Conservation (phyloP, 768 basidiomycete species). For the Coprinopsis strossmayeri region DNA sequence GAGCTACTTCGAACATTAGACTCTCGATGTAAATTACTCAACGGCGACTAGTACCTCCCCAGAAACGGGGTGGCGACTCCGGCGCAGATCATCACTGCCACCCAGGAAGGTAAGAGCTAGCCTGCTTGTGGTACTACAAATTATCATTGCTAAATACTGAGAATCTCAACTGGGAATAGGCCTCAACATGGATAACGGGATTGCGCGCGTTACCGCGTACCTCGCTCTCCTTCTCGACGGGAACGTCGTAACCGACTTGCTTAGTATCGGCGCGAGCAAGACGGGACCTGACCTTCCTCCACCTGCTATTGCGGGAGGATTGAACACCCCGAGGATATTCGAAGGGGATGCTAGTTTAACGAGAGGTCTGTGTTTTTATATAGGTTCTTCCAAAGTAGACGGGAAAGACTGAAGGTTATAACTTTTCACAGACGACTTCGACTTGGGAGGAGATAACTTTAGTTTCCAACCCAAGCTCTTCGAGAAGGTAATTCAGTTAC, state of each 20-base stretch:
- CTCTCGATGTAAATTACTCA: not conserved
- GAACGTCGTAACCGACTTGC: constrained; percentile 11
- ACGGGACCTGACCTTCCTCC: constrained; percentile 12
- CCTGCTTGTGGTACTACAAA: not conserved
- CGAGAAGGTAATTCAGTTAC: constrained; percentile 10
- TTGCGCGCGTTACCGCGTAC: constrained; percentile 15
- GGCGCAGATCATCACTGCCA: constrained; percentile 11
- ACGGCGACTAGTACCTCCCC: constrained; percentile 9
- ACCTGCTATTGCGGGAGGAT: constrained; percentile 14
- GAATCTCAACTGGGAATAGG: not conserved
- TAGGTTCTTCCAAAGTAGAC: no score
- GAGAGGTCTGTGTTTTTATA: constrained; percentile 2
- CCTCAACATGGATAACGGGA: constrained; percentile 13
- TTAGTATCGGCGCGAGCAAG: constrained; percentile 12
- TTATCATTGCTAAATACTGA: not conserved
- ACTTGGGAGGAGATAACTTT: constrained; percentile 18
- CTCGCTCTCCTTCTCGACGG: constrained; percentile 14
- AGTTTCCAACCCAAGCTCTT: constrained; percentile 17
- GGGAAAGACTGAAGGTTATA: constrained; percentile 1
- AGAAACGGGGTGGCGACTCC: constrained; percentile 12
- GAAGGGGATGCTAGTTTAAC: constrained; percentile 16
- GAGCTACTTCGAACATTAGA: not conserved
- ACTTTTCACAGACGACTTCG: constrained; percentile 7
- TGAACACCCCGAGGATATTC: constrained; percentile 14
- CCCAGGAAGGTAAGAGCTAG: constrained; percentile 11